Evolutionary conservation across 176 grass and related monocot species (phyloP).

Genomic region (Canna indica): DNA sequence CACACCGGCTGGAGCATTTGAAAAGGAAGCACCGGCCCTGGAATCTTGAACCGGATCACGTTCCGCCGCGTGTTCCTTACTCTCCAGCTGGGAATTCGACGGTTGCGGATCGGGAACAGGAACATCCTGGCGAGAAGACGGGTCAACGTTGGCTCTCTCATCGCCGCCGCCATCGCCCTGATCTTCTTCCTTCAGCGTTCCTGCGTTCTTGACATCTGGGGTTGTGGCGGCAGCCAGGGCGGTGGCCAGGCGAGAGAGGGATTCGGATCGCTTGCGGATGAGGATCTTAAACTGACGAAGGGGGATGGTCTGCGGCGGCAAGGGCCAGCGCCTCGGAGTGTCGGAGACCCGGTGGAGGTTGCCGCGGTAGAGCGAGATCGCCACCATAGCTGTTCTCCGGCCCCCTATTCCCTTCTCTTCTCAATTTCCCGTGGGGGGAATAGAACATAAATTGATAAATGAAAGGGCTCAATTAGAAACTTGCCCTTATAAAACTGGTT

Average conservation of each 20-base stretch:
- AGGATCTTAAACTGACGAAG: constrained; percentile 9
- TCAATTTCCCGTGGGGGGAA: no score
- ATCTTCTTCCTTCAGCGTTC: neutral
- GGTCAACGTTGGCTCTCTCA: neutral
- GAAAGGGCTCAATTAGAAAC: no score
- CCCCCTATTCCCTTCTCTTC: neutral
- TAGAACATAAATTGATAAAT: no score
- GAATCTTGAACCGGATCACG: neutral
- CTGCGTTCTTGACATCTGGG: neutral
- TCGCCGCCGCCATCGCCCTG: neutral
- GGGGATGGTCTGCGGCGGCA: constrained; percentile 7
- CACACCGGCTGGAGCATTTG: neutral
- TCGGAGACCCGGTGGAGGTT: constrained; percentile 13
- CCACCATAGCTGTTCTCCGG: constrained; percentile 1
- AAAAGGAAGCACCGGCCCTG: neutral
- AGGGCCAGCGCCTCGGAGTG: constrained; percentile 1
- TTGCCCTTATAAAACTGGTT: no score
- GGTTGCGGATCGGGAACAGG: neutral
- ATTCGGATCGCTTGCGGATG: neutral
- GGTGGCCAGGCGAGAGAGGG: constrained; percentile 7
- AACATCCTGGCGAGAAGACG: neutral
- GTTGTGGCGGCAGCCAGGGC: neutral
- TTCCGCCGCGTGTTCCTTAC: neutral
- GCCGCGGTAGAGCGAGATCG: constrained; percentile 17
- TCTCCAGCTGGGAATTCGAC: neutral